phyloP scores from a whole-genome alignment of 768 basidiomycete species.

The Goffeauzyma gilvescens region DNA sequence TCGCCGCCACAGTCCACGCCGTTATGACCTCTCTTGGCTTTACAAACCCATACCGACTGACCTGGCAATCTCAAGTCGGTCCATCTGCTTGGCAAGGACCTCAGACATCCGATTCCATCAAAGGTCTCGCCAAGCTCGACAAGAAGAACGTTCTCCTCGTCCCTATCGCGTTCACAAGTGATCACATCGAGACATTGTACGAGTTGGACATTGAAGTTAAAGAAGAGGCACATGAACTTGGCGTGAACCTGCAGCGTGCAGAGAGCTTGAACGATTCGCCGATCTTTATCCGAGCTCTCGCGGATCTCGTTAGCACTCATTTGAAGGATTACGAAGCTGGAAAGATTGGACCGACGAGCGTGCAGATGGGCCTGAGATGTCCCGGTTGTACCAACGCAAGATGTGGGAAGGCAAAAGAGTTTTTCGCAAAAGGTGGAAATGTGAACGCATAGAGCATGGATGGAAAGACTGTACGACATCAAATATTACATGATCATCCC shows the following conservation, averaged over 20 bases:
- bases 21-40: slow-evolving; percentile 66
- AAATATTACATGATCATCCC: no score
- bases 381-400: slow-evolving; percentile 81
- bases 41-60: slow-evolving; percentile 46
- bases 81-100: slow-evolving; percentile 97
- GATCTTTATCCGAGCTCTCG: slow-evolving; percentile 81
- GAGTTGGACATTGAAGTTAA: slow-evolving; percentile 88
- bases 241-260: slow-evolving; percentile 71
- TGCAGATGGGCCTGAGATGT: slow-evolving; percentile 71
- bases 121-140: slow-evolving; percentile 38
- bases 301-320: slow-evolving; percentile 72
- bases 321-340: slow-evolving; percentile 46
- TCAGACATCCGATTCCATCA: slow-evolving; percentile 78
- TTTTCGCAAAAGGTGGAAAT: slow-evolving; percentile 61
- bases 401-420: slow-evolving; percentile 70
- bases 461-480: not conserved
- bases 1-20: slow-evolving; percentile 76
- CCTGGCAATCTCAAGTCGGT: slow-evolving; percentile 96
- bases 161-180: slow-evolving; percentile 94
- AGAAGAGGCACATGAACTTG: slow-evolving; percentile 79
- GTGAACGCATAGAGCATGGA: not conserved
- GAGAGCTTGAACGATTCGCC: slow-evolving; percentile 89
- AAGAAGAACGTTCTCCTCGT: slow-evolving; percentile 46
- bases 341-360: slow-evolving; percentile 44
- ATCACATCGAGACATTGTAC: slow-evolving; percentile 96